A percentile compares a stretch with the other conserved stretches of the same genome.
Evolutionary conservation across 2,329 filamentous ascomycete species (phyloP).

Genomic region (Sporothrix pallida): DNA sequence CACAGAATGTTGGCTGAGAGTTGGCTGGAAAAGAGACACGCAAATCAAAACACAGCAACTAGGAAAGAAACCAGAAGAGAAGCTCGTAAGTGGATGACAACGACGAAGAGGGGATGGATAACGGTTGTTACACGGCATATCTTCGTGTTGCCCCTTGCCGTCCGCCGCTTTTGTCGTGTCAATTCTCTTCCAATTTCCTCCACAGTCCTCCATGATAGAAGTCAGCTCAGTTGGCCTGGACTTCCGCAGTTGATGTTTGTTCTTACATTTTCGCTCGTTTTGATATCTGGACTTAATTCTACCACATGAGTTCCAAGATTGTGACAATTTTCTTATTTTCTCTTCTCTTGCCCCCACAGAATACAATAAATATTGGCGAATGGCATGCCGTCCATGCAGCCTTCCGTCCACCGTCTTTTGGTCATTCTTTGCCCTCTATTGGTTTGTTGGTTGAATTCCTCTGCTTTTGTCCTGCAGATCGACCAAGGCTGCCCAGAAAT

Average conservation of each 20-base stretch:
- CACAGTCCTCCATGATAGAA: no score
- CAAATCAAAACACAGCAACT: neutral
- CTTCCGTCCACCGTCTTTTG: constrained; percentile 13
- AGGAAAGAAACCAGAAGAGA: no score
- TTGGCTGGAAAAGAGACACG: neutral
- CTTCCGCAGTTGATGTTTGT: no score
- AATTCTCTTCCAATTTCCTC: no score
- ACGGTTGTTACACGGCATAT: constrained; percentile 8
- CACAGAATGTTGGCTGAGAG: neutral
- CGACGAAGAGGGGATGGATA: neutral
- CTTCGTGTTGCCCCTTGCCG: neutral
- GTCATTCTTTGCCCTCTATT: neutral
- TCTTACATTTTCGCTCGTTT: no score
- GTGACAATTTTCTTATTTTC: neutral
- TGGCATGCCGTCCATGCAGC: neutral
- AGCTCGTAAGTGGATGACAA: neutral
- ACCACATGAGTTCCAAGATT: no score
- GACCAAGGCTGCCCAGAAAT: neutral
- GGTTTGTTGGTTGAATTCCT: no score
- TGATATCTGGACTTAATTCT: no score
- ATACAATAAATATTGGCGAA: neutral
- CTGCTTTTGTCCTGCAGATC: neutral
- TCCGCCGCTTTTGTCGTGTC: no score
- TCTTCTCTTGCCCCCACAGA: neutral
- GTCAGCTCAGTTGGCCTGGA: no score